Percentiles rank a stretch among this genome's conserved stretches.
Evolutionary conservation across 2,329 filamentous ascomycete genomes (phyloP).

Genomic region (Aspergillus caelatus): DNA sequence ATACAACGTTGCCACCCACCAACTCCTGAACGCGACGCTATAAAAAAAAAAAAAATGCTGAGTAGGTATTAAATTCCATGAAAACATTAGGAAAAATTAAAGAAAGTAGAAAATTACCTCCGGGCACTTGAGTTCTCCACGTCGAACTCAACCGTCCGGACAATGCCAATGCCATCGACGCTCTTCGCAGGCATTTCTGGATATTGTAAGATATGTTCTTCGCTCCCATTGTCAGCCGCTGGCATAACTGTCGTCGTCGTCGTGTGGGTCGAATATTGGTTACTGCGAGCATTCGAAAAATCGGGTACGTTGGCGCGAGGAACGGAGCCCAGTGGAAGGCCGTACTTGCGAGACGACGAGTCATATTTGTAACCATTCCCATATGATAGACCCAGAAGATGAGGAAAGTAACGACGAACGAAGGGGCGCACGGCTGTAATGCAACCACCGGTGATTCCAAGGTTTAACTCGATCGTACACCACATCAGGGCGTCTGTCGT

Average conservation of each 20-base stretch:
- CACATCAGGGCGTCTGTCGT: constrained; percentile 30
- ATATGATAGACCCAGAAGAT: constrained; percentile 28
- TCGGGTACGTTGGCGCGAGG: constrained; percentile 22
- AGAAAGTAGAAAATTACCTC: not conserved
- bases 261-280: constrained; percentile 25
- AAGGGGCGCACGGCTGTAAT: constrained; percentile 34
- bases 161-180: constrained; percentile 19
- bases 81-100: not conserved
- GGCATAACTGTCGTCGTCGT: constrained; percentile 15
- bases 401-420: constrained; percentile 30
- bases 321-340: constrained; percentile 26
- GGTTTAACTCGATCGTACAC: constrained; percentile 33
- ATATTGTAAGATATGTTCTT: constrained; percentile 26
- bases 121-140: constrained; percentile 21
- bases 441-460: constrained; percentile 32
- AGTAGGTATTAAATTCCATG: not conserved
- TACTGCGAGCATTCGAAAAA: constrained; percentile 19
- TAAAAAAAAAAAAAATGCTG: not conserved
- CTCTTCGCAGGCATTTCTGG: not conserved
- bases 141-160: constrained; percentile 31
- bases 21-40: not conserved
- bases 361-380: constrained; percentile 13
- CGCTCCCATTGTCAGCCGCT: constrained; percentile 24
- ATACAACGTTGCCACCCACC: not conserved
- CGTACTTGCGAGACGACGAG: constrained; percentile 23